Evolutionary conservation across 202 grass and related monocot species (phyloP).

Genomic region (Schoenoplectus triqueter): DNA sequence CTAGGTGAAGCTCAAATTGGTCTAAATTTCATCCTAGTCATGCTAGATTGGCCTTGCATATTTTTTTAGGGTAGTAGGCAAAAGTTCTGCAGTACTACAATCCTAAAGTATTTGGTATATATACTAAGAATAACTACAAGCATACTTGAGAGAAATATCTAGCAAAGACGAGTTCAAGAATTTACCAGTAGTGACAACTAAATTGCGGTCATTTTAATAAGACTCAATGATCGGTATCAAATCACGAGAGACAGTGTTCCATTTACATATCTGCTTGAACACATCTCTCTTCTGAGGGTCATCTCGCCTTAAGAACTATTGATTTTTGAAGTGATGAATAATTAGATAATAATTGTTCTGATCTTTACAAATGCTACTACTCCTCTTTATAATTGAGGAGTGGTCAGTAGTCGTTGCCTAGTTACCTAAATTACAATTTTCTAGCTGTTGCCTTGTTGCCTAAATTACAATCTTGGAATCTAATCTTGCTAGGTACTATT

Average conservation of each 20-base stretch:
- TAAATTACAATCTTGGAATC: too few relatives aligned
- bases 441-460: too few relatives aligned
- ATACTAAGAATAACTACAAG: too few relatives aligned
- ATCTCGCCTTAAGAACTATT: conserved; percentile 78
- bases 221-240: conserved; percentile 89
- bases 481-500: too few relatives aligned
- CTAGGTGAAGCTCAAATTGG: background rate
- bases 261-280: conserved; percentile 98
- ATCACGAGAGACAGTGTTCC: conserved; percentile 83
- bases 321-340: too few relatives aligned
- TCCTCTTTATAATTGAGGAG: too few relatives aligned
- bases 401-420: too few relatives aligned
- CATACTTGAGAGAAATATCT: background rate
- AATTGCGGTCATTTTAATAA: conserved; percentile 74
- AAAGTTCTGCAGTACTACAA: background rate
- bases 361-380: too few relatives aligned
- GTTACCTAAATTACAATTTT: too few relatives aligned
- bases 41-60: background rate
- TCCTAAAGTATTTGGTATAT: too few relatives aligned
- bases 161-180: conserved; percentile 28
- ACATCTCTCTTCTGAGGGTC: conserved; percentile 71
- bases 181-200: conserved; percentile 73
- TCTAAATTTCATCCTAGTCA: background rate
- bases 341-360: too few relatives aligned
- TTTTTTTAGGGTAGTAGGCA: background rate